A percentile compares a stretch with the other conserved stretches of the same genome.
Evolutionary conservation across 1,284 basidiomycete genomes (phyloP).

Genomic region (Trichosporon sp.): DNA sequence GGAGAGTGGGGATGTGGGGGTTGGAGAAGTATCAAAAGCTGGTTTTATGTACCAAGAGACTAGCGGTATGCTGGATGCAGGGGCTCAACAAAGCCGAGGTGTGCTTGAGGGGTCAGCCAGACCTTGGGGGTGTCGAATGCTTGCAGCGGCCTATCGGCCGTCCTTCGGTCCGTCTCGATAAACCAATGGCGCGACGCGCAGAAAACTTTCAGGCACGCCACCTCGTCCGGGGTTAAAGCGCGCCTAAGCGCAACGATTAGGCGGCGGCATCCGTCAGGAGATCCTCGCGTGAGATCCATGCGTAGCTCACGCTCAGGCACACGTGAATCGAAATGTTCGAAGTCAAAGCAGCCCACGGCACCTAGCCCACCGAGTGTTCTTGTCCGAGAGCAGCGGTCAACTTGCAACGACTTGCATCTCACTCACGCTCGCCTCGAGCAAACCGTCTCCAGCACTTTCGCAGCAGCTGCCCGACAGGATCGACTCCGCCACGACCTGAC

Average conservation of each 20-base stretch:
- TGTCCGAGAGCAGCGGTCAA: not conserved
- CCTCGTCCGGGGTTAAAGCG: not conserved
- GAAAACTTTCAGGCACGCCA: not conserved
- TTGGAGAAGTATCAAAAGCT: not conserved
- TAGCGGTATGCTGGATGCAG: not conserved
- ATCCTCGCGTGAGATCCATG: not conserved
- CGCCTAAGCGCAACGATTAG: not conserved
- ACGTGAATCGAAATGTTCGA: not conserved
- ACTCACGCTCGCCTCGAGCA: not conserved
- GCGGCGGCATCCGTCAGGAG: not conserved
- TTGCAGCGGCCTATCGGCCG: not conserved
- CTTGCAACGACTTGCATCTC: not conserved
- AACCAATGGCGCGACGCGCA: not conserved
- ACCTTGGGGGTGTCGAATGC: not conserved
- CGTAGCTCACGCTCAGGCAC: not conserved
- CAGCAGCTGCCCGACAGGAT: not conserved
- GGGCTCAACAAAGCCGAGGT: not conserved
- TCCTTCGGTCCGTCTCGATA: not conserved
- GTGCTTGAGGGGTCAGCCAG: not conserved
- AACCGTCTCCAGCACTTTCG: not conserved
- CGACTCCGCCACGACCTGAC: not conserved
- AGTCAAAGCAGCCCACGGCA: not conserved
- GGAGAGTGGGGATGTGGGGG: conserved; percentile 3
- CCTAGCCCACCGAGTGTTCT: not conserved
- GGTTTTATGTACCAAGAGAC: not conserved